Evolutionary conservation across 2,329 filamentous ascomycete species (phyloP).

Genomic region (Simplicillium sp.): DNA sequence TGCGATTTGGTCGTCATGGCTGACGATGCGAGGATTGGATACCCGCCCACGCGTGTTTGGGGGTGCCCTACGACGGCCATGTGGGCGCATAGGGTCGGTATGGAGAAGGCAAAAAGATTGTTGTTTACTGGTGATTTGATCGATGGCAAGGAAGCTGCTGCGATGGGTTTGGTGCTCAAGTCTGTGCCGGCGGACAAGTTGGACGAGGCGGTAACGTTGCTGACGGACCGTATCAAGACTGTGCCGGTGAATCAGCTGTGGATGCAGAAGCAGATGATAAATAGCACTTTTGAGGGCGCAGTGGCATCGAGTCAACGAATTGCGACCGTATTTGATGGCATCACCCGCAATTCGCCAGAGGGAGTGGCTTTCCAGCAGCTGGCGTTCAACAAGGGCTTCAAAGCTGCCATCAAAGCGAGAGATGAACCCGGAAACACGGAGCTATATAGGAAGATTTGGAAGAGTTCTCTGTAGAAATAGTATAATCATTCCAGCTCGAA

Average conservation of each 20-base stretch:
- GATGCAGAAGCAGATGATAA: conserved; percentile 10
- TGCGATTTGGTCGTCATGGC: conserved; percentile 10
- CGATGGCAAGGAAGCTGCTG: conserved; percentile 7
- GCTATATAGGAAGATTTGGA: conserved; percentile 4
- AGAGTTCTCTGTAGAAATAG: conserved; percentile 2
- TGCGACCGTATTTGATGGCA: conserved; percentile 9
- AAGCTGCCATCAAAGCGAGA: conserved; percentile 5
- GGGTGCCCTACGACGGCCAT: conserved; percentile 9
- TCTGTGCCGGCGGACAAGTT: conserved; percentile 7
- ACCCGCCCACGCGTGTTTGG: conserved; percentile 7
- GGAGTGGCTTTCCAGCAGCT: conserved; percentile 7
- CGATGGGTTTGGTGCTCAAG: conserved; percentile 8
- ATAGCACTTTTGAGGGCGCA: conserved; percentile 5
- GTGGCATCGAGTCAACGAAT: conserved; percentile 6
- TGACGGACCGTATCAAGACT: conserved; percentile 7
- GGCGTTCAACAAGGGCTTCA: conserved; percentile 5
- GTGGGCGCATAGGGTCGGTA: conserved; percentile 8
- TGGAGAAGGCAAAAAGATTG: conserved; percentile 8
- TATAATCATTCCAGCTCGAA: too few species aligned
- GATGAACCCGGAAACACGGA: conserved; percentile 5
- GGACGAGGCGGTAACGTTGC: conserved; percentile 4
- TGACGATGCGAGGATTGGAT: conserved; percentile 8
- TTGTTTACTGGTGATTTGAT: conserved; percentile 8
- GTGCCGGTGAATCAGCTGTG: conserved; percentile 8
- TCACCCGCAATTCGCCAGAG: conserved; percentile 9